Percentiles rank a stretch among this genome's conserved stretches.
Conservation (phyloP, 352 stramenopile species). For the Phytophthora megakarya region DNA sequence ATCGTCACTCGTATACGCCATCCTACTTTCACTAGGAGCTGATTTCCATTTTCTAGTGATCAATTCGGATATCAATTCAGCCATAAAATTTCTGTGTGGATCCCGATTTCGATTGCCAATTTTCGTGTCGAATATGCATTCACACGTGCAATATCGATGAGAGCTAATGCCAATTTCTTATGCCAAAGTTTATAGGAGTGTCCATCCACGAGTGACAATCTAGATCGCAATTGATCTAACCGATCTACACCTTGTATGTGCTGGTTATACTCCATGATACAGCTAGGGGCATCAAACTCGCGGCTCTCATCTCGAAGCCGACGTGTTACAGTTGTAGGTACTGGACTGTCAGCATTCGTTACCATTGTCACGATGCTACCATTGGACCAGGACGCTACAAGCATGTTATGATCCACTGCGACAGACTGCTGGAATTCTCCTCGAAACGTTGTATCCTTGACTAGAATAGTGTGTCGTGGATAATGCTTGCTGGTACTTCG, state of each 20-base stretch:
- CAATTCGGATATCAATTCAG: not conserved
- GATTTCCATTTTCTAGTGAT: not conserved
- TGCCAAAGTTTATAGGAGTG: constrained; percentile 36
- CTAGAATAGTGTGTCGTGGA: constrained; percentile 12
- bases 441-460: constrained; percentile 5
- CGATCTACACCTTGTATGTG: constrained; percentile 39
- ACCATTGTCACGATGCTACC: constrained; percentile 30
- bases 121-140: not conserved
- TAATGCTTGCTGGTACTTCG: constrained; percentile 27
- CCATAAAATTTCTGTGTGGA: not conserved
- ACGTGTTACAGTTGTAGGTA: constrained; percentile 12
- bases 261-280: constrained; percentile 4
- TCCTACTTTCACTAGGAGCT: not conserved
- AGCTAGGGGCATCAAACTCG: constrained; percentile 29
- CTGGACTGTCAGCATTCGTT: constrained; percentile 21
- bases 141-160: not conserved
- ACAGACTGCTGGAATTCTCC: constrained; percentile 21
- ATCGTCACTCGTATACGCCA: not conserved
- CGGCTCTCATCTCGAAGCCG: constrained; percentile 1
- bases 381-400: constrained; percentile 32
- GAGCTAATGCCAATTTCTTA: constrained; percentile 30
- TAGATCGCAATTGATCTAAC: constrained; percentile 24
- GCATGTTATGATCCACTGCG: constrained; percentile 6
- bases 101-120: not conserved
- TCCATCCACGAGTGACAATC: constrained; percentile 36